Percentiles rank a stretch among this genome's conserved stretches.
Conservation (phyloP, 805 yeast genomes). For the Millerozyma acaciae region DNA sequence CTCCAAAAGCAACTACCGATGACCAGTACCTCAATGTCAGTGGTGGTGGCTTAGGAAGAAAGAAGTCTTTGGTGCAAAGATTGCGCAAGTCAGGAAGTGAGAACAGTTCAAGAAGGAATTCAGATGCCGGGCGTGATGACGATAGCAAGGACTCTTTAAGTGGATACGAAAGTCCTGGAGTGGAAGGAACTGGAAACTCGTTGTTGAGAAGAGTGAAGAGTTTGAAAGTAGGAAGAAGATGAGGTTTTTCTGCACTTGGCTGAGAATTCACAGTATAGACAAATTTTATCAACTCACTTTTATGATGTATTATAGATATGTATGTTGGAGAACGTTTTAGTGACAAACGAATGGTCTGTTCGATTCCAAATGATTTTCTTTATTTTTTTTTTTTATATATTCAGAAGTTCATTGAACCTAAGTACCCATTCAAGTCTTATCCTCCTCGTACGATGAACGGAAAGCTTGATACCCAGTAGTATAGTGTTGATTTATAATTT, state of each 20-base stretch:
- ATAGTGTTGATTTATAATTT: no score
- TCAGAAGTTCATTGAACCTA: no score
- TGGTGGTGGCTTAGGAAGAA: conserved; percentile 59
- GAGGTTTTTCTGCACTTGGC: no score
- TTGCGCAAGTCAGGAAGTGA: conserved; percentile 42
- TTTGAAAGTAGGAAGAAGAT: conserved; percentile 68
- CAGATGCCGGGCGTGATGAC: conserved; percentile 19
- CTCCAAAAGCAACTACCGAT: conserved; percentile 43
- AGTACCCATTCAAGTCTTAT: no score
- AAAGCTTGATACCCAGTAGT: no score
- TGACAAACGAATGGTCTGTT: no score
- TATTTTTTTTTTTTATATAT: no score
- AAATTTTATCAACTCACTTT: no score
- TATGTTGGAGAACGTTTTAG: no score
- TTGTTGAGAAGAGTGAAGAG: conserved; percentile 84
- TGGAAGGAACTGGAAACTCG: conserved; percentile 41
- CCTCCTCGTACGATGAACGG: no score
- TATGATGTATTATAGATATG: conserved; percentile 3
- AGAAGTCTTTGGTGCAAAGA: conserved; percentile 77
- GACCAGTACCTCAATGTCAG: conserved; percentile 23
- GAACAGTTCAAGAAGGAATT: conserved; percentile 26
- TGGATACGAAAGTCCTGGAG: conserved; percentile 8
- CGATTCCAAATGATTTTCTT: no score
- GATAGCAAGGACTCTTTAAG: conserved; percentile 11
- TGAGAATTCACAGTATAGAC: no score